Conservation (phyloP, 768 basidiomycete species). For the Boletus tylopilopsis region DNA sequence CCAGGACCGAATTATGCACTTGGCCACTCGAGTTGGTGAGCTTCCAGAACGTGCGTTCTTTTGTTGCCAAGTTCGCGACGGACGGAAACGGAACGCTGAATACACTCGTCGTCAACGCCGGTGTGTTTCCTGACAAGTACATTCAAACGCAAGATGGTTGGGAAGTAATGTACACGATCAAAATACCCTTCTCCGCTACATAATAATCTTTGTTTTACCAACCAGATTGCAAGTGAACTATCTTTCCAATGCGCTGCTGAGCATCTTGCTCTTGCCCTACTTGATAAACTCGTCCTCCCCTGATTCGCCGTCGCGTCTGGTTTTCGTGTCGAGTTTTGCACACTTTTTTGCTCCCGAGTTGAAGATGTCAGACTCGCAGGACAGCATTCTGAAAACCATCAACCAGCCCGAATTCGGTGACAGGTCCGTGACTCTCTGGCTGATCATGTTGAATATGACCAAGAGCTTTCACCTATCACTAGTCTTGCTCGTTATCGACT, state of each 20-base stretch:
- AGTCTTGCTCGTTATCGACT: conserved; percentile 20
- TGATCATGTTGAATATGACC: neutral
- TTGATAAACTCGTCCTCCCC: conserved; percentile 23
- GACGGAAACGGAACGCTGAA: conserved; percentile 25
- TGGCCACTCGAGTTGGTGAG: conserved; percentile 35
- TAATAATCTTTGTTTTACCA: neutral
- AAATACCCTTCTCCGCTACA: neutral
- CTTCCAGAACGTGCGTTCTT: conserved; percentile 30
- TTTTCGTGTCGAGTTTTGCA: conserved; percentile 30
- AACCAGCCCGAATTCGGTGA: conserved; percentile 22
- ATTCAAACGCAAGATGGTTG: conserved; percentile 43
- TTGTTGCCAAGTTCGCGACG: conserved; percentile 28
- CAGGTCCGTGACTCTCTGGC: conserved; percentile 10
- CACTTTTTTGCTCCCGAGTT: conserved; percentile 17
- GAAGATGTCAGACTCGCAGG: conserved; percentile 2
- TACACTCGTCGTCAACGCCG: conserved; percentile 32
- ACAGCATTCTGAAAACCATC: conserved; percentile 23
- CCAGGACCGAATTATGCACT: too few species aligned
- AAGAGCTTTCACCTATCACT: neutral
- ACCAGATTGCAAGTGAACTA: conserved; percentile 36
- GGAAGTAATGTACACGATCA: conserved; percentile 44
- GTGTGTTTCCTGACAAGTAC: conserved; percentile 15
- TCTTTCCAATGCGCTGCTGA: conserved; percentile 31
- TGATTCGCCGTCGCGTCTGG: conserved; percentile 24
- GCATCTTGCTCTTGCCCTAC: conserved; percentile 33